These are phyloP conservation scores for Fusarium pseudoanthophilum DNA, from an alignment of 2,329 filamentous ascomycete genomes.

Conservation along the genomic window DNA sequence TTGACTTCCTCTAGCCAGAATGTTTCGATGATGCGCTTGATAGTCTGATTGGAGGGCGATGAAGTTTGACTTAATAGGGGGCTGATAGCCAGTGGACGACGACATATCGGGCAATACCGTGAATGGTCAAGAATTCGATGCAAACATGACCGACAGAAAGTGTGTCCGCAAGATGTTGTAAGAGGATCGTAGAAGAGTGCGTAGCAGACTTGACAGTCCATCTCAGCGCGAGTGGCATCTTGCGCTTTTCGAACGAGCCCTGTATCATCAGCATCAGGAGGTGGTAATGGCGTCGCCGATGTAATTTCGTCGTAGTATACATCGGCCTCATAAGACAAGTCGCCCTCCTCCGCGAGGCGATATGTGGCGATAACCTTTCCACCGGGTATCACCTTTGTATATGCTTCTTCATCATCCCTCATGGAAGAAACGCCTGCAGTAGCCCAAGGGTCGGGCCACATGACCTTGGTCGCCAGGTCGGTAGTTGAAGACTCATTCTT, in stretches of 20 bases:
- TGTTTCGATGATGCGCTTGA: constrained; percentile 70
- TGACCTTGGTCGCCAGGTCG: constrained; percentile 53
- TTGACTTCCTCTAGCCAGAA: constrained; percentile 77
- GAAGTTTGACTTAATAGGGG: constrained; percentile 54
- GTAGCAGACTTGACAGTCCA: constrained; percentile 93
- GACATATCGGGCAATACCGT: constrained; percentile 82
- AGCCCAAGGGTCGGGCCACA: constrained; percentile 52
- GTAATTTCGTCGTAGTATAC: constrained; percentile 58
- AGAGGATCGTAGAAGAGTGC: constrained; percentile 82
- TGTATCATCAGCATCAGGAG: constrained; percentile 47
- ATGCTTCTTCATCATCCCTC: constrained; percentile 46
- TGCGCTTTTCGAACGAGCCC: constrained; percentile 64
- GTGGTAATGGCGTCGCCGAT: constrained; percentile 23
- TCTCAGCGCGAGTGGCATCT: constrained; percentile 71
- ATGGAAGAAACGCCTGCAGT: constrained; percentile 56
- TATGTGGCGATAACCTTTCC: constrained; percentile 75
- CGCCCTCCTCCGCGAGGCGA: constrained; percentile 69
- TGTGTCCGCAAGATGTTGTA: constrained; percentile 89
- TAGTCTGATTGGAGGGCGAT: constrained; percentile 68
- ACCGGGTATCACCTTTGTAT: constrained; percentile 58
- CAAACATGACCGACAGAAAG: constrained; percentile 85
- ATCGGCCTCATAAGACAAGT: constrained; percentile 66
- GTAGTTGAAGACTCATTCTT: constrained; percentile 43
- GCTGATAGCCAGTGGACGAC: constrained; percentile 68
- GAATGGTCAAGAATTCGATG: constrained; percentile 81